Evolutionary conservation across 1,284 basidiomycete genomes (phyloP).

Genomic region (Trametes hirsuta): DNA sequence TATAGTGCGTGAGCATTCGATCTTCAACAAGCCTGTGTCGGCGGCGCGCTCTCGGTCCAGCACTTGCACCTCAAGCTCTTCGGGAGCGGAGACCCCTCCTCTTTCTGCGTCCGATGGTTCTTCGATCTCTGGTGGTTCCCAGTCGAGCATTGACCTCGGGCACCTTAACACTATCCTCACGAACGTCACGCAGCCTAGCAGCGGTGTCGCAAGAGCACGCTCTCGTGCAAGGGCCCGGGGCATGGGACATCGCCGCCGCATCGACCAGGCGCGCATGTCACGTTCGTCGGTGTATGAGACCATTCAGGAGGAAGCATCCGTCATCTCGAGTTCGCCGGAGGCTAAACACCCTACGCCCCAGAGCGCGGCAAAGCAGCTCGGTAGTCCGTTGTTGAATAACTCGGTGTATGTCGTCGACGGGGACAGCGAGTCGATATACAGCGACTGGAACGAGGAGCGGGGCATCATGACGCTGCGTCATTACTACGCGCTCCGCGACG

Average conservation of each 20-base stretch:
- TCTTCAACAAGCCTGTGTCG: conserved; percentile 61
- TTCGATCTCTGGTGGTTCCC: conserved; percentile 66
- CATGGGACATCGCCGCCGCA: conserved; percentile 68
- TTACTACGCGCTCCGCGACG: conserved; percentile 70
- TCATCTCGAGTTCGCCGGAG: conserved; percentile 40
- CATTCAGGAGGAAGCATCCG: conserved; percentile 69
- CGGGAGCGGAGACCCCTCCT: conserved; percentile 72
- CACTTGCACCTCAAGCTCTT: conserved; percentile 61
- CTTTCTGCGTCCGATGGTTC: conserved; percentile 67
- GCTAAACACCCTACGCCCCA: conserved; percentile 30
- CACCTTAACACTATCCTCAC: conserved; percentile 60
- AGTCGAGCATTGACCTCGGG: conserved; percentile 74
- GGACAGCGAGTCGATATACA: conserved; percentile 52
- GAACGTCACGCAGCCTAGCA: conserved; percentile 42
- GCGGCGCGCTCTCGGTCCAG: conserved; percentile 65
- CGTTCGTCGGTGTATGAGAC: conserved; percentile 76
- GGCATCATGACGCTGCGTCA: conserved; percentile 63
- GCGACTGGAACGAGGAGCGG: conserved; percentile 66
- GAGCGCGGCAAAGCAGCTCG: conserved; percentile 13
- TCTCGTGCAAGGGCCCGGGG: conserved; percentile 52
- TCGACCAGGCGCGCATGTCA: conserved; percentile 64
- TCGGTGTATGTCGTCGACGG: conserved; percentile 60
- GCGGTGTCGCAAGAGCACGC: conserved; percentile 39
- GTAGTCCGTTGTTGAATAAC: conserved; percentile 31
- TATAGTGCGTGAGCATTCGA: conserved; percentile 46